These are phyloP conservation scores for Circinella umbellata DNA, from an alignment of 371 early-diverging fungal genomes.

Conservation along the genomic window DNA sequence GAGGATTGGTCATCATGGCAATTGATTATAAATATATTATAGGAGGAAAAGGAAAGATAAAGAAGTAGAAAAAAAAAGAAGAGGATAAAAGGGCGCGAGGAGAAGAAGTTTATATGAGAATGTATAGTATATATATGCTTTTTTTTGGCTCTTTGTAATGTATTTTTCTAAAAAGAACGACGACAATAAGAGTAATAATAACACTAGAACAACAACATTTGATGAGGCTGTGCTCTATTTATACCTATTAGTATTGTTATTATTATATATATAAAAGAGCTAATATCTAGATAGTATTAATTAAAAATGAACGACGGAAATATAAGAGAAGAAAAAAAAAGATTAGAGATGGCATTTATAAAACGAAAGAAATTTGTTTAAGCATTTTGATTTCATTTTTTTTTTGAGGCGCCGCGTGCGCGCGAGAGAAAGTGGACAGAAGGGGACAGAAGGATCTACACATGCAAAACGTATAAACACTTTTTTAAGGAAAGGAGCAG, in stretches of 20 bases:
- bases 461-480: too few species aligned
- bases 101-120: background rate
- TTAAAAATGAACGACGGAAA: background rate
- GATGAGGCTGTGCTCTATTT: background rate
- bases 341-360: background rate
- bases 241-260: too few species aligned
- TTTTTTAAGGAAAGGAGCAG: too few species aligned
- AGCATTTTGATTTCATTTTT: background rate
- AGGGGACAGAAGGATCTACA: background rate
- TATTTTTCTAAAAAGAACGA: constrained; percentile 1
- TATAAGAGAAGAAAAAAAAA: background rate
- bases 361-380: background rate
- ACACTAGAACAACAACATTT: background rate
- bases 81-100: background rate
- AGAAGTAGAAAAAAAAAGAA: background rate
- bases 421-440: background rate
- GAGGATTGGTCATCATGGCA: constrained; percentile 1
- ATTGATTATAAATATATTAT: background rate
- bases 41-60: background rate
- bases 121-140: too few species aligned
- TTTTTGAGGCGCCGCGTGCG: constrained; percentile 2
- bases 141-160: background rate
- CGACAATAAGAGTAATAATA: background rate
- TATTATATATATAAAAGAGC: too few species aligned
- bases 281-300: too few species aligned